A percentile compares a stretch with the other conserved stretches of the same genome.
These are phyloP conservation scores for Pyricularia grisea DNA, from an alignment of 2,329 filamentous ascomycete species.

Conservation along the genomic window DNA sequence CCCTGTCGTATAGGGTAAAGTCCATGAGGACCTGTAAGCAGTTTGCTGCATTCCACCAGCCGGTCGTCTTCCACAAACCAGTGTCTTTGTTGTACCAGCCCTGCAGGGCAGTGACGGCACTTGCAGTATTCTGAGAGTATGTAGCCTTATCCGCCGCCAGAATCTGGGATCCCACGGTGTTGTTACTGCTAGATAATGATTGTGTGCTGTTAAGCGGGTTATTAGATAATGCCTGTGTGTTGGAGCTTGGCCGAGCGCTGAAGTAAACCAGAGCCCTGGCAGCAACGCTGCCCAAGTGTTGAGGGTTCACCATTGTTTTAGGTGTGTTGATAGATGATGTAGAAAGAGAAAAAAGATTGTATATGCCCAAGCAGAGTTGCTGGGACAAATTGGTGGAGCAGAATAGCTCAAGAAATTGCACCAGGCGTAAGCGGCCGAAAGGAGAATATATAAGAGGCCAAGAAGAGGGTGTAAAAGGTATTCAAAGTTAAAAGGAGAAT, in stretches of 20 bases:
- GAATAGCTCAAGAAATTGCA: not conserved
- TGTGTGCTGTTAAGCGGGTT: not conserved
- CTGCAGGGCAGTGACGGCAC: conserved; percentile 37
- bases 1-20: conserved; percentile 27
- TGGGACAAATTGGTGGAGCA: not conserved
- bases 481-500: too few species aligned
- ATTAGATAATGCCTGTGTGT: conserved; percentile 1
- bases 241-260: conserved; percentile 5
- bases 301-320: conserved; percentile 2
- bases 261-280: conserved; percentile 13
- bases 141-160: conserved; percentile 5
- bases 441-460: not conserved
- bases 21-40: conserved; percentile 53
- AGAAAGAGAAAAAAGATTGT: not conserved
- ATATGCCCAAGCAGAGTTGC: not conserved
- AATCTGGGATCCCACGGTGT: not conserved
- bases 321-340: not conserved
- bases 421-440: not conserved
- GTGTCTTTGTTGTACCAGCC: conserved; percentile 49
- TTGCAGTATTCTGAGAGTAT: conserved; percentile 23
- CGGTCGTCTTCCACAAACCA: conserved; percentile 53
- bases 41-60: conserved; percentile 72
- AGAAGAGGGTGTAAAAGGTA: not conserved
- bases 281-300: conserved; percentile 11
- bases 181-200: too few species aligned